Percentiles rank a stretch among this genome's conserved stretches.
Evolutionary conservation across 306 rosid genomes (phyloP).

Genomic region (Corylus americana): DNA sequence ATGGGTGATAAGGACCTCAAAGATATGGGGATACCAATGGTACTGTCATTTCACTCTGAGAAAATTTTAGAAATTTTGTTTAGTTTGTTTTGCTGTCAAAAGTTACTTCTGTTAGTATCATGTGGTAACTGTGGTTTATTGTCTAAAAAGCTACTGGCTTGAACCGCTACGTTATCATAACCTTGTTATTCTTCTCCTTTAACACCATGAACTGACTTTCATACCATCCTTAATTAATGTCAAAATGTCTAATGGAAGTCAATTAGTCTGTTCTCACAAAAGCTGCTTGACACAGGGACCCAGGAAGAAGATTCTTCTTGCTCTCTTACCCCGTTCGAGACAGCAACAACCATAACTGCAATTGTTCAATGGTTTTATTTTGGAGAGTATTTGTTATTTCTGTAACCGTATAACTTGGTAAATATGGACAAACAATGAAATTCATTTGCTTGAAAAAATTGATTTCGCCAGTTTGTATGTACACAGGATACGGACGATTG

Average conservation of each 20-base stretch:
- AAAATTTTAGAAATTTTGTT: neutral
- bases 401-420: neutral
- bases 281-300: conserved; percentile 57
- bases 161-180: neutral
- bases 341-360: conserved; percentile 27
- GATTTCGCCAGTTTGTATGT: neutral
- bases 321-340: conserved; percentile 38
- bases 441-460: neutral
- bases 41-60: conserved; percentile 24
- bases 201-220: neutral
- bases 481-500: neutral
- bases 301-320: conserved; percentile 62
- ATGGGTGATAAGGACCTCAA: conserved; percentile 71
- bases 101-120: neutral
- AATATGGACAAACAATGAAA: neutral
- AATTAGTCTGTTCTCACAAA: conserved; percentile 1
- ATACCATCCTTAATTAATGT: too few relatives aligned
- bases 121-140: neutral
- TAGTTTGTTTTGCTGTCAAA: neutral
- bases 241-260: neutral
- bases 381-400: neutral
- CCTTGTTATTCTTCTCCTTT: neutral
- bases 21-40: conserved; percentile 75
- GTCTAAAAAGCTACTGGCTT: neutral
- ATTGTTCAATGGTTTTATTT: neutral